Percentiles rank a stretch among this genome's conserved stretches.
phyloP scores from a whole-genome alignment of 1,139 yeast species.

The Scheffersomyces insectosa region DNA sequence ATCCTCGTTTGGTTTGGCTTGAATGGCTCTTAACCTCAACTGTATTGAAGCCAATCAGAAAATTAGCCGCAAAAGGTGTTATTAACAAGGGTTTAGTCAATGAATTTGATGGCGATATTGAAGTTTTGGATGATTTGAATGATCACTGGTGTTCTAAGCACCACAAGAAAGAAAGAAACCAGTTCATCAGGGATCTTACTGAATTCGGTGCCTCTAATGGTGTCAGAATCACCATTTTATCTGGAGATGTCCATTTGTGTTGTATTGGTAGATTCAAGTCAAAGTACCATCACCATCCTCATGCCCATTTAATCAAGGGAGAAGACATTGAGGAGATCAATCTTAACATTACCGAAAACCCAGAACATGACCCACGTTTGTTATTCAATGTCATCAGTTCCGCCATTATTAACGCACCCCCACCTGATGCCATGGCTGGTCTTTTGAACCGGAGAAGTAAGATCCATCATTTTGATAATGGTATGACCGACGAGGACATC shows the following conservation, averaged over 20 bases:
- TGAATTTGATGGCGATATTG: conserved; percentile 89
- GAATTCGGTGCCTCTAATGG: conserved; percentile 63
- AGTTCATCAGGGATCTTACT: conserved; percentile 54
- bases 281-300: conserved; percentile 50
- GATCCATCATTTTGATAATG: conserved; percentile 61
- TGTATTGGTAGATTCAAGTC: conserved; percentile 78
- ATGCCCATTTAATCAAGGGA: conserved; percentile 25
- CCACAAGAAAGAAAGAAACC: conserved; percentile 79
- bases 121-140: conserved; percentile 85
- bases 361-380: conserved; percentile 71
- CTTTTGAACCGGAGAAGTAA: conserved; percentile 65
- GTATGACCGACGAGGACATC: conserved; percentile 72
- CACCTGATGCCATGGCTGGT: conserved; percentile 82
- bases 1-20: conserved; percentile 89
- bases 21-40: conserved; percentile 70
- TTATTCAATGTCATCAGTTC: conserved; percentile 84
- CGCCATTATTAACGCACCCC: conserved; percentile 91
- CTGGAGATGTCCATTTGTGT: conserved; percentile 93
- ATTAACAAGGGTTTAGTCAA: conserved; percentile 72
- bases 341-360: conserved; percentile 42
- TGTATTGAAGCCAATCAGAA: conserved; percentile 63
- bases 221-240: conserved; percentile 75
- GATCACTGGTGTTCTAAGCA: conserved; percentile 95
- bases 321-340: conserved; percentile 34
- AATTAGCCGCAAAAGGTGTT: conserved; percentile 68